Evolutionary conservation across 768 basidiomycete species (phyloP), one percentile per base, ranked within the genome.

Genomic region (Cystofilobasidium macerans): DNA sequence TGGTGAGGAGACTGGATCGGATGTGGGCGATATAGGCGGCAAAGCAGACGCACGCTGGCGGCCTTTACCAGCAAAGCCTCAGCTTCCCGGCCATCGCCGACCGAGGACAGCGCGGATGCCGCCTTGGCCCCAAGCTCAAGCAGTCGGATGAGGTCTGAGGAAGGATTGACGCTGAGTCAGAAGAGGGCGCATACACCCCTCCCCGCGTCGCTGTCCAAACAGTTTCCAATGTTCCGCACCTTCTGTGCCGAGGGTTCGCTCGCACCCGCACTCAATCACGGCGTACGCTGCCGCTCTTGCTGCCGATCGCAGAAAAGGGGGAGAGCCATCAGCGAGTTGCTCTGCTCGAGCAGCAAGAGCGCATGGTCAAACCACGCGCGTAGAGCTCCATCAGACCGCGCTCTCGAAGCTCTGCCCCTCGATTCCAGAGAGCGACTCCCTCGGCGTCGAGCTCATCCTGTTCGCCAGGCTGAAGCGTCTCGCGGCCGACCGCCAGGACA

Each of bases 31-130:
- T n/a, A n/a, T n/a, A n/a, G n/a, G n/a, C n/a, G n/a, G n/a, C n/a
- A n/a, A n/a, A n/a, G n/a, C n/a, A n/a, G 28, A 67, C 65, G 28
- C 45, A 67, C 65, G 2, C 53, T 28, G 24, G 65, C 65, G 42
- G 60, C 61, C 32, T 60, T 36, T 22, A 40, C 35, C 20, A 67
- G 53, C 2, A 67, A 20, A 16, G 20, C 40, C 4, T 61, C 60
- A 2, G 61, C 59, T 22, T 62, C 60, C 1, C 20, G 35, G 5
- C 20, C 54, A 9, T 47, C 43, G 20, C 26, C 53, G 1, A 40
- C 32, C 9, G 48, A 35, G 22, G 61, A 56, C 7, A 67, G 54
- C n/a, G 59, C 65, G n/a, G 65, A 51, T 5, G 51, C 65, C 3
- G 65, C 59, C 22, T 67, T 67, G 18, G 40, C 18, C 0, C 65